Evolutionary conservation across 495 filamentous ascomycete species (phyloP), one percentile per base, ranked within the genome.

Genomic region (Gamarada debralockiae): DNA sequence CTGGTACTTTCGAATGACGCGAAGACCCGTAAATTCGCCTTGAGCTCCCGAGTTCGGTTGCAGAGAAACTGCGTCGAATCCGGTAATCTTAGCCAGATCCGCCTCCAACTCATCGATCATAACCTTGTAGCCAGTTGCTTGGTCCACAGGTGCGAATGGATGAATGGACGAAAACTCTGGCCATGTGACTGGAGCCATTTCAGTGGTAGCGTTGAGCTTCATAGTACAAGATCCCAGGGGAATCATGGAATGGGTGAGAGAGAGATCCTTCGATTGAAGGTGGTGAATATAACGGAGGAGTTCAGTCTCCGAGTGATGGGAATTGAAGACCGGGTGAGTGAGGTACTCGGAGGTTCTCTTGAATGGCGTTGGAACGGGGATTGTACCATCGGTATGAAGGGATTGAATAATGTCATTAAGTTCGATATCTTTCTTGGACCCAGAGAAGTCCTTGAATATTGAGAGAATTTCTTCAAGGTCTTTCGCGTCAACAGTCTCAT

Each of bases 161-260:
- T 98, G 93, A 23, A 97, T 81, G 42, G 86, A 82, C 40, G 89
- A 80, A 69, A 96, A 92, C 61, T 91, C 85, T 10, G 86, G 85
- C 75, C 84, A 89, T 1, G 90, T 91, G 50, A 97, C 75, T 17
- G 93, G 88, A 9, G 89, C 79, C 89, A 95, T 97, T 67, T 97
- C 92, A 14, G 89, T 87, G 27, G 92, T 95, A 51, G 88, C 90
- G 64, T 98, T 98, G 38, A 98, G 84, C 77, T 98, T 98, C 93
- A 98, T 98, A 20, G 93, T 98, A 76, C 93, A 98, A 15, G 95
- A 97, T 23, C 93, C 93, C n/a, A 98, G 81, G 6, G 93, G 92
- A 57, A 98, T 98, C 93, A 98, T 98, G 10, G 95, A 97, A 73
- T 97, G 95, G 6, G 87, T 87, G 34, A 97, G 76, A 15, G 95